These are phyloP conservation scores for Lophiotrema nucula DNA, from an alignment of 495 filamentous ascomycete species.

Conservation along the genomic window DNA sequence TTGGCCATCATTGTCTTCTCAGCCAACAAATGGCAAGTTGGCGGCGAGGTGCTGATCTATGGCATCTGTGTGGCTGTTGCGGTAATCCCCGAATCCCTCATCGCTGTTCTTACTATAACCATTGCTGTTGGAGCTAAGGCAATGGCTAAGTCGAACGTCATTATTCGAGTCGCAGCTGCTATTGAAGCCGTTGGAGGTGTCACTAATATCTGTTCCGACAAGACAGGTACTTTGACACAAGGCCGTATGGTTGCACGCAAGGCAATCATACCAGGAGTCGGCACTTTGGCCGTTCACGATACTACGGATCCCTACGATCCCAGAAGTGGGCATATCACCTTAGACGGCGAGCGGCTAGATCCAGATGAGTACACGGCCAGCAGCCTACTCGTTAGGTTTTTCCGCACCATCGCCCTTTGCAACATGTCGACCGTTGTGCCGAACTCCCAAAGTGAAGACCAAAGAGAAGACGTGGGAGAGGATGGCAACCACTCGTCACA, in stretches of 20 bases:
- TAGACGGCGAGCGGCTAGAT: slow-evolving; percentile 24
- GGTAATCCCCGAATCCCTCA: slow-evolving; percentile 73
- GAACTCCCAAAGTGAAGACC: too few species aligned
- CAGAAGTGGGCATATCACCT: slow-evolving; percentile 32
- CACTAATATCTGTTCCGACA: slow-evolving; percentile 61
- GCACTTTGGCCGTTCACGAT: slow-evolving; percentile 24
- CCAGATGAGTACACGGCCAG: slow-evolving; percentile 23
- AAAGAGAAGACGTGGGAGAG: too few species aligned
- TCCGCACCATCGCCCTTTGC: slow-evolving; percentile 34
- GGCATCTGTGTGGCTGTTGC: slow-evolving; percentile 64
- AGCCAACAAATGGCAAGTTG: slow-evolving; percentile 57
- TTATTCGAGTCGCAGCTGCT: slow-evolving; percentile 65
- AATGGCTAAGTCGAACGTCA: slow-evolving; percentile 68
- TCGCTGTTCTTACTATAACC: slow-evolving; percentile 73
- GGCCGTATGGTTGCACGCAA: slow-evolving; percentile 59
- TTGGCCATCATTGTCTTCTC: slow-evolving; percentile 67
- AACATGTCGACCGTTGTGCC: slow-evolving; percentile 33
- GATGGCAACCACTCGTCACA: neutral
- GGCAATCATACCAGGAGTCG: slow-evolving; percentile 45
- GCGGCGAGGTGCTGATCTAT: slow-evolving; percentile 66
- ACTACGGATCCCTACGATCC: slow-evolving; percentile 38
- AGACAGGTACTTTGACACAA: slow-evolving; percentile 64
- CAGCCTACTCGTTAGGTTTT: slow-evolving; percentile 36
- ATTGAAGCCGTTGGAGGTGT: slow-evolving; percentile 62
- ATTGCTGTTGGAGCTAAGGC: slow-evolving; percentile 71